Base-by-base conservation (phyloP, 208 protist genomes). In the Acanthamoeba culbertsoni region DNA sequence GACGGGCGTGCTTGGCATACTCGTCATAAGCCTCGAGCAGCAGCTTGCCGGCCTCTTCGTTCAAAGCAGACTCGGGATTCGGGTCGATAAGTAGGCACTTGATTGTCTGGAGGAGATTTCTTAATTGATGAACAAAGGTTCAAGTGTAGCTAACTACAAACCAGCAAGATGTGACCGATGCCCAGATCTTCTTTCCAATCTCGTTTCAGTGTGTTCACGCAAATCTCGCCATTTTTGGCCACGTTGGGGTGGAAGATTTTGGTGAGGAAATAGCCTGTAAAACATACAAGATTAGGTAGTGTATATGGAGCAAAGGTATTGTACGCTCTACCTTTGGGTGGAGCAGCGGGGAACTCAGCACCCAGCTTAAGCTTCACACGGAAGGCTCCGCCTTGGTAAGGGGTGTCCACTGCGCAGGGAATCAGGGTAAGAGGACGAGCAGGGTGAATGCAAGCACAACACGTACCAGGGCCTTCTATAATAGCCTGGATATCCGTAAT, bases 191-290 rank as follows among this genome's bases (percentile, higher is more conserved):
- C 95, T 7, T 97, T 97, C 99, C 99, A 99, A 96, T 99, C 99
- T 42, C 96, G 96, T 96, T 99, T 99, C n/a, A 99, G 95, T 20
- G 98, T 99, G 95, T 99, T 99, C 31, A 99, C 98, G 95, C 99
- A 99, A 82, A 99, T 99, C 53, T 99, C 98, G 23, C 99, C 99
- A 43, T 98, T 97, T 18, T 91, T 97, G 35, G 98, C 95, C n/a
- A 99, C 98, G 96, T 99, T 99, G 8, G 99, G 99, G 95, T 99
- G 99, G 94, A 99, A 99, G 62, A 99, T 99, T 86, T 99, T 99
- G 8, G 99, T 99, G 53, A 98, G 93, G 96, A 99, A 99, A 68
- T 97, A 91, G 26, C 53, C 63, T 71, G 62, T 8, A 2, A 1
- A 26, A 14, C 6, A 4, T n/a, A 2, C 28, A n/a, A 53, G 40